Percentiles rank a stretch among this genome's conserved stretches.
These are phyloP conservation scores for Pseudogymnoascus verrucosus DNA, from an alignment of 2,329 filamentous ascomycete species.

Conservation along the genomic window DNA sequence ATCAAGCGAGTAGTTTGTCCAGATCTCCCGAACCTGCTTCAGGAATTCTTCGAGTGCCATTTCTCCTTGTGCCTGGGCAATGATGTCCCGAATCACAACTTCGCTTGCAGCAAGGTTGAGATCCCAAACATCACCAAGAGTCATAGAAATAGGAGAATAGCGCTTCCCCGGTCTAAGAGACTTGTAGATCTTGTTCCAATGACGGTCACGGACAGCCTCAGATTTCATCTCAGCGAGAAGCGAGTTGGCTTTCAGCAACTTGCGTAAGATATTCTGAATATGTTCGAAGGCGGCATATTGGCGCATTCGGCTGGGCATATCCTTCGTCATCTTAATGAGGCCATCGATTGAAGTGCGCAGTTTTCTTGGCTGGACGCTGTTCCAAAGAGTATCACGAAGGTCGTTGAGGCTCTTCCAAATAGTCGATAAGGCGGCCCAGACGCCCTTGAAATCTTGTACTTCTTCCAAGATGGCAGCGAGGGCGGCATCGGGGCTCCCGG, in stretches of 20 bases:
- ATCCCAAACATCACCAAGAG: conserved; percentile 97
- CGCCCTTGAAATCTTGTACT: conserved; percentile 96
- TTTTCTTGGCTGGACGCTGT: conserved; percentile 89
- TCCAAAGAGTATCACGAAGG: conserved; percentile 87
- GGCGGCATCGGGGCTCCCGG: conserved; percentile 69
- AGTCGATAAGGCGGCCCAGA: conserved; percentile 90
- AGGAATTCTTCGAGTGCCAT: conserved; percentile 98
- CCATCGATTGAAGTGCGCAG: conserved; percentile 82
- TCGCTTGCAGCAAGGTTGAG: conserved; percentile 85
- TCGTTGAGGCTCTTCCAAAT: conserved; percentile 97
- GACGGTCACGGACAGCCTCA: conserved; percentile 88
- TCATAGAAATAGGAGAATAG: conserved; percentile 90
- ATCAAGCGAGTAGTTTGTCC: conserved; percentile 91
- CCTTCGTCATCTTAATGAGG: conserved; percentile 95
- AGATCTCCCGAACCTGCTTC: conserved; percentile 91
- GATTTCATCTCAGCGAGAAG: conserved; percentile 88
- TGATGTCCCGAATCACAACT: conserved; percentile 81
- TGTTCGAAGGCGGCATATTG: conserved; percentile 99
- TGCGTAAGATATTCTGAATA: conserved; percentile 82
- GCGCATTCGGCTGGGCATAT: conserved; percentile 98
- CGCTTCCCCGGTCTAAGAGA: conserved; percentile 84
- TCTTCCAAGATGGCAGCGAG: conserved; percentile 85
- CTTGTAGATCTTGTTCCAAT: conserved; percentile 98
- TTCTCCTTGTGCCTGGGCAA: conserved; percentile 91
- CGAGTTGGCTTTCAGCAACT: conserved; percentile 83